Conservation (phyloP, 1,139 yeast genomes). For the Sugiyamaella xylanicola region DNA sequence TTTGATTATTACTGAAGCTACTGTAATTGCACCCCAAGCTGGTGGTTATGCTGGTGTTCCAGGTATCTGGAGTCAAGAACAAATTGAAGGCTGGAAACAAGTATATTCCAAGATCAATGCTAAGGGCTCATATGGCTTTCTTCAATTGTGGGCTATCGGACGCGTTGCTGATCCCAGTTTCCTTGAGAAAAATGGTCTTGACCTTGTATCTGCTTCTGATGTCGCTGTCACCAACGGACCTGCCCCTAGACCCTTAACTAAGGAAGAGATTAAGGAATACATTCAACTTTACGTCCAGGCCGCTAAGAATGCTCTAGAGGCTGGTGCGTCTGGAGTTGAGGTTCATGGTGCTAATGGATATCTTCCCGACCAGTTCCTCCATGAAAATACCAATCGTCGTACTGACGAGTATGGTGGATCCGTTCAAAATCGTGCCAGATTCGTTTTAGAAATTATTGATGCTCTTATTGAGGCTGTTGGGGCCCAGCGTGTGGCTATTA, state of each 20-base stretch:
- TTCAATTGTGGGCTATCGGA: constrained; percentile 50
- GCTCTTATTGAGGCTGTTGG: constrained; percentile 56
- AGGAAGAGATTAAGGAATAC: constrained; percentile 46
- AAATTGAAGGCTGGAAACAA: constrained; percentile 53
- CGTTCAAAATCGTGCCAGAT: constrained; percentile 63
- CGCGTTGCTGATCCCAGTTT: constrained; percentile 38
- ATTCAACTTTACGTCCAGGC: constrained; percentile 46
- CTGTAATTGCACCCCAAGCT: constrained; percentile 42
- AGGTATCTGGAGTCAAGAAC: constrained; percentile 55
- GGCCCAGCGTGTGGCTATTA: constrained; percentile 53
- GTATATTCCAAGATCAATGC: constrained; percentile 55
- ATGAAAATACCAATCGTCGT: constrained; percentile 48
- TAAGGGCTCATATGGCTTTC: constrained; percentile 49
- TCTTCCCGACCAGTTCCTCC: constrained; percentile 42
- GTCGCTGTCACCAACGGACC: constrained; percentile 41
- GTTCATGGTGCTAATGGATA: constrained; percentile 70
- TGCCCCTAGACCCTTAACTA: constrained; percentile 42
- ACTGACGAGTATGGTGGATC: constrained; percentile 71
- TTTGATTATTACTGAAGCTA: constrained; percentile 48
- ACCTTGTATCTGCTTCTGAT: constrained; percentile 40
- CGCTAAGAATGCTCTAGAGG: constrained; percentile 51
- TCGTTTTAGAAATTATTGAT: constrained; percentile 58
- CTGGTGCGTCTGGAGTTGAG: constrained; percentile 72
- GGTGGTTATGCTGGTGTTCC: constrained; percentile 50
- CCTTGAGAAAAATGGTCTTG: constrained; percentile 28